Conservation (phyloP, 1,284 basidiomycete genomes). For the Meripilus lineatus region DNA sequence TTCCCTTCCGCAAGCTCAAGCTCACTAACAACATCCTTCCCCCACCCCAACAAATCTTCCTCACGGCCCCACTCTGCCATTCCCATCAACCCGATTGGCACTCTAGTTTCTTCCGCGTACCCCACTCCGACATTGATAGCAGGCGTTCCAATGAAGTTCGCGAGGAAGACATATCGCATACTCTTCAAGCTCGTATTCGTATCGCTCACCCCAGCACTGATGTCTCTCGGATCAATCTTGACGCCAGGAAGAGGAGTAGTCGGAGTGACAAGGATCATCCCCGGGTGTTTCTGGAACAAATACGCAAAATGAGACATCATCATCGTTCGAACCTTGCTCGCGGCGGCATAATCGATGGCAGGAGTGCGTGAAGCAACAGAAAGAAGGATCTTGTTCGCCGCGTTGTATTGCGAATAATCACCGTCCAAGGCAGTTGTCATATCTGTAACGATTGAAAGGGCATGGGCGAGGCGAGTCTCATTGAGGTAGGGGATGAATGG, state of each 20-base stretch:
- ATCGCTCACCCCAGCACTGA: conserved; percentile 2
- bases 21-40: conserved; percentile 5
- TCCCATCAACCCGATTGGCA: conserved; percentile 5
- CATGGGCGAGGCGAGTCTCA: conserved; percentile 2
- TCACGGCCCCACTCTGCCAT: conserved; percentile 7
- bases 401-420: neutral
- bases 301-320: conserved; percentile 5
- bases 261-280: conserved; percentile 4
- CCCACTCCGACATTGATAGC: neutral
- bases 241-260: conserved; percentile 4
- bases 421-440: neutral
- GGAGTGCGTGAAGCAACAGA: conserved; percentile 2
- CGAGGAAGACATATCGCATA: conserved; percentile 8
- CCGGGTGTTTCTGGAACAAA: conserved; percentile 1
- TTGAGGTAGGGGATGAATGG: conserved; percentile 3
- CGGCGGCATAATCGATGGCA: neutral
- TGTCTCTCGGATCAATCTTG: neutral
- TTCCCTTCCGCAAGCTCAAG: neutral
- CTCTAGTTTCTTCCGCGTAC: conserved; percentile 2
- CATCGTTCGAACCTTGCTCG: conserved; percentile 2
- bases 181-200: conserved; percentile 3
- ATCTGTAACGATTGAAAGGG: conserved; percentile 4
- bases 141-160: conserved; percentile 5
- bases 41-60: conserved; percentile 5
- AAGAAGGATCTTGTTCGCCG: conserved; percentile 3